phyloP scores from a whole-genome alignment of 306 rosid genomes.

The Datisca glomerata region DNA sequence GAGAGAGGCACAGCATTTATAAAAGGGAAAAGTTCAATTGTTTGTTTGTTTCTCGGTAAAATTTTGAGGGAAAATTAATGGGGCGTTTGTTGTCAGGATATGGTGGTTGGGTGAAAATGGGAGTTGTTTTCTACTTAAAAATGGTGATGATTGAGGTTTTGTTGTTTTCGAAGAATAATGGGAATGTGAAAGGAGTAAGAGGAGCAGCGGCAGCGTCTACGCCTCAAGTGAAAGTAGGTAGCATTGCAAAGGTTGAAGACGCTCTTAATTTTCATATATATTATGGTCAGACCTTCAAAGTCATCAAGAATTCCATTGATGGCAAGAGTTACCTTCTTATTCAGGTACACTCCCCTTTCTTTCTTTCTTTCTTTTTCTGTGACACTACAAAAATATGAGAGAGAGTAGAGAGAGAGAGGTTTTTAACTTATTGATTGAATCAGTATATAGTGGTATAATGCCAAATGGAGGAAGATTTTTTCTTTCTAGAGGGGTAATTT shows the following conservation, averaged over 20 bases:
- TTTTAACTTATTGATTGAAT: not conserved
- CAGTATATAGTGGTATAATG: not conserved
- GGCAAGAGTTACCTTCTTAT: conserved; percentile 91
- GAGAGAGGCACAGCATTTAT: no score
- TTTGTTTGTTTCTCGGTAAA: no score
- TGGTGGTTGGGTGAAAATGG: no score
- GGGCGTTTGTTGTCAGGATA: no score
- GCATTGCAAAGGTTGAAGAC: conserved; percentile 70
- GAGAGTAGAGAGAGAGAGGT: not conserved
- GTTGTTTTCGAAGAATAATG: no score
- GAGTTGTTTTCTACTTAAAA: no score
- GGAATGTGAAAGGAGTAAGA: conserved; percentile 14
- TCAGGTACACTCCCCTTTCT: conserved; percentile 40
- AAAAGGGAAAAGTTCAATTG: no score
- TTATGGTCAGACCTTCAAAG: conserved; percentile 87
- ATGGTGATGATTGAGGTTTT: no score
- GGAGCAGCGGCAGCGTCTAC: conserved; percentile 18
- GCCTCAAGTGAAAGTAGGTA: conserved; percentile 29
- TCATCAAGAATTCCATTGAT: conserved; percentile 74
- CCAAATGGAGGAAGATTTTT: not conserved
- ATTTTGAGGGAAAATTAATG: no score
- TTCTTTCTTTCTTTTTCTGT: not conserved
- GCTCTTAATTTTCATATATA: conserved; percentile 68
- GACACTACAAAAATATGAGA: not conserved
- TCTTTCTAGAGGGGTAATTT: not conserved